These are phyloP conservation scores for Albatrellus ellisii DNA, from an alignment of 768 basidiomycete species.

Conservation along the genomic window DNA sequence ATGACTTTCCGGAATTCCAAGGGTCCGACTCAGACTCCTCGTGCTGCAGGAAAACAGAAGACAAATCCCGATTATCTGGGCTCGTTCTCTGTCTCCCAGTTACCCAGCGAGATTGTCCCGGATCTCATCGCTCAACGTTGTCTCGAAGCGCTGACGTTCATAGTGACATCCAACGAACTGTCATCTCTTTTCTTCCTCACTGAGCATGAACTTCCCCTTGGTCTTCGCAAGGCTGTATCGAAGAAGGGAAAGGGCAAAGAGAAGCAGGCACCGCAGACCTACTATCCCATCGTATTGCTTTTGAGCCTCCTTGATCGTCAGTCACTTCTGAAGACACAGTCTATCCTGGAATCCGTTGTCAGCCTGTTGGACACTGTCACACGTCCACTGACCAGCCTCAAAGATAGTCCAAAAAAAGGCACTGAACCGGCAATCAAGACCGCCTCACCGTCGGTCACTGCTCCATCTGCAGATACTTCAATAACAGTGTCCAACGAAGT, in stretches of 20 bases:
- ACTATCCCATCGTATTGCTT: conserved; percentile 85
- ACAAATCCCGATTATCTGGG: conserved; percentile 37
- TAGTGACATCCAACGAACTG: conserved; percentile 73
- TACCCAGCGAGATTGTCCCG: conserved; percentile 72
- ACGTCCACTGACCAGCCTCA: conserved; percentile 60
- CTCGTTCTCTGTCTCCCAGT: conserved; percentile 34
- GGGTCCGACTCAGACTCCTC: conserved; percentile 28
- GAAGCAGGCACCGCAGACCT: conserved; percentile 63
- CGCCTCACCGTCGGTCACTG: conserved; percentile 10
- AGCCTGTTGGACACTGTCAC: conserved; percentile 81
- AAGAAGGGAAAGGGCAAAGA: conserved; percentile 97
- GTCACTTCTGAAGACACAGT: conserved; percentile 71
- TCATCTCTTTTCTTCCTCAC: conserved; percentile 91
- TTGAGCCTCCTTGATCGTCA: conserved; percentile 82
- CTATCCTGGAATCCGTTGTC: conserved; percentile 90
- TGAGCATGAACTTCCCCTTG: conserved; percentile 84
- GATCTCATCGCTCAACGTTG: conserved; percentile 91
- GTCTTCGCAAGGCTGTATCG: conserved; percentile 49
- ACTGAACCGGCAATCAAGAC: conserved; percentile 4
- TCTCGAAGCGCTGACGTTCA: conserved; percentile 79
- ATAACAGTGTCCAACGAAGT: neutral
- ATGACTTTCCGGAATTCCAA: conserved; percentile 66
- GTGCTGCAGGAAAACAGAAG: conserved; percentile 59
- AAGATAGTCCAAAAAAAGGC: conserved; percentile 31
- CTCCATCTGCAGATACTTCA: neutral